phyloP scores from a whole-genome alignment of 2,329 filamentous ascomycete species.

The Colletotrichum limetticola region DNA sequence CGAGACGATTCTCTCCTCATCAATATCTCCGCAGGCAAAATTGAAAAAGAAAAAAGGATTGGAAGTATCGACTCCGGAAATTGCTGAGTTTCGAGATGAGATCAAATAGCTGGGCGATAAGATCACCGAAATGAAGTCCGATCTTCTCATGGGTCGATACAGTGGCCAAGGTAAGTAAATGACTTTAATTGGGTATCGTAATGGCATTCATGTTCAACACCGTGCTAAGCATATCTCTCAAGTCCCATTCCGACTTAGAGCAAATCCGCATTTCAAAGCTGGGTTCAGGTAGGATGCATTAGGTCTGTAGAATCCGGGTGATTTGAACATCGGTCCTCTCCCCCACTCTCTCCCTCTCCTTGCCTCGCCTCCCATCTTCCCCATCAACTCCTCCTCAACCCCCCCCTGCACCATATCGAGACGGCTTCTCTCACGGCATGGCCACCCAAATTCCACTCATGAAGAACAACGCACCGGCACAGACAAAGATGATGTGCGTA shows the following conservation, averaged over 20 bases:
- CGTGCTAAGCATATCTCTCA: slow-evolving; percentile 10
- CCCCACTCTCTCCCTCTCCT: neutral
- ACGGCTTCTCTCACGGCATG: slow-evolving; percentile 12
- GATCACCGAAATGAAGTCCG: no score
- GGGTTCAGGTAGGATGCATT: slow-evolving; percentile 12
- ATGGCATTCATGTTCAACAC: slow-evolving; percentile 16
- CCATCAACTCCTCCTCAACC: neutral
- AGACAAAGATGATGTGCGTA: slow-evolving; percentile 10
- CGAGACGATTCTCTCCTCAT: no score
- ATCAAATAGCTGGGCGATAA: no score
- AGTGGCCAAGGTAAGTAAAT: neutral
- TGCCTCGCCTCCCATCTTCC: no score
- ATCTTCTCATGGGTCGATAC: no score
- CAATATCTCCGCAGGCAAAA: no score
- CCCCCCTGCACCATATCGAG: neutral
- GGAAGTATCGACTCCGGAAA: no score
- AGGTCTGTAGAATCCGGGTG: slow-evolving; percentile 5
- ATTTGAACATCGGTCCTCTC: neutral
- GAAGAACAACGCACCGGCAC: neutral
- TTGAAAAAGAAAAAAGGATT: no score
- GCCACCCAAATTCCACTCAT: slow-evolving; percentile 15
- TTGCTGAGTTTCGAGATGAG: no score
- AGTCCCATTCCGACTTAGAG: neutral
- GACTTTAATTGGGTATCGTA: slow-evolving; percentile 16
- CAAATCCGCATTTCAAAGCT: neutral